Conservation (phyloP, 176 grass and related monocot genomes). For the Zoysia pacifica region DNA sequence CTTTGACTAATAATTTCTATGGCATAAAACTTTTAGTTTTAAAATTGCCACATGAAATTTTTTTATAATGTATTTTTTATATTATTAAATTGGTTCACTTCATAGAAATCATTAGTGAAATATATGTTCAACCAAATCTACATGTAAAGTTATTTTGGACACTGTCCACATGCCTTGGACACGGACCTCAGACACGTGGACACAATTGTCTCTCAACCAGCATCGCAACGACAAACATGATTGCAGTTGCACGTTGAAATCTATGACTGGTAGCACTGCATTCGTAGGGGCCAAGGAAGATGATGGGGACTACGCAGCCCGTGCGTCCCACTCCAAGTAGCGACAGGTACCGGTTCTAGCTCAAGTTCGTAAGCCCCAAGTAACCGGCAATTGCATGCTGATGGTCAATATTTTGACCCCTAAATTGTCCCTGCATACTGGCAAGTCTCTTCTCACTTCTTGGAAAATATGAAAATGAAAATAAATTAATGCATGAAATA, state of each 20-base stretch:
- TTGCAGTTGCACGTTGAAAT: not conserved
- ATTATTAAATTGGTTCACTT: too few relatives aligned
- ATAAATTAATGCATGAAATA: not conserved
- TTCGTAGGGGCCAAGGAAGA: constrained; percentile 18
- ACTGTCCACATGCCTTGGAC: too few relatives aligned
- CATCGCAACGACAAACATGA: not conserved
- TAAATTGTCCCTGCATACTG: not conserved
- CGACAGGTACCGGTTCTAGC: not conserved
- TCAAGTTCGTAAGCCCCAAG: not conserved
- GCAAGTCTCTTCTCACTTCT: not conserved
- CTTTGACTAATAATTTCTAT: too few relatives aligned
- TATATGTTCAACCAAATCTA: too few relatives aligned
- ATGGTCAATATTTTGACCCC: not conserved
- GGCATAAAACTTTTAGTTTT: too few relatives aligned
- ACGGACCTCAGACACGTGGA: too few relatives aligned
- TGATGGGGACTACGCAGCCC: not conserved
- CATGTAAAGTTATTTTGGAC: too few relatives aligned
- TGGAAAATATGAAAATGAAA: not conserved
- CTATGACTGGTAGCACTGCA: not conserved
- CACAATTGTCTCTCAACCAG: not conserved
- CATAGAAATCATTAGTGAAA: too few relatives aligned
- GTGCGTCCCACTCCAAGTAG: not conserved
- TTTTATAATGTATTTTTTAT: too few relatives aligned
- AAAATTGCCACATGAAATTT: too few relatives aligned
- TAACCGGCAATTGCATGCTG: not conserved